Conservation (phyloP, 2,329 filamentous ascomycete genomes). For the Aspergillus sergii region DNA sequence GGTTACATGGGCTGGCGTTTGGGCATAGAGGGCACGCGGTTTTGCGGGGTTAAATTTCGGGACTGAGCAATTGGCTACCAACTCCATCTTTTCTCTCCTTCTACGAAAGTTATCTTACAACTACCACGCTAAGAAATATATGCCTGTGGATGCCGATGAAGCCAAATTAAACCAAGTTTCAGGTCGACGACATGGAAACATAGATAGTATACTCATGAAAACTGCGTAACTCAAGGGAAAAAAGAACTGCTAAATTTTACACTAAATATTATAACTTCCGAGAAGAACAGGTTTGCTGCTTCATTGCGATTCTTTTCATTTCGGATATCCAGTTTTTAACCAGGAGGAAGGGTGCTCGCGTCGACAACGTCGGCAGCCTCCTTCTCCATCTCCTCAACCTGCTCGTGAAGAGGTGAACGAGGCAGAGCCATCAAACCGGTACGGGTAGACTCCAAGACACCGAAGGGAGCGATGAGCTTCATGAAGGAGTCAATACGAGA, state of each 20-base stretch:
- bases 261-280: background rate
- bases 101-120: background rate
- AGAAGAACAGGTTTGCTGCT: constrained; percentile 23
- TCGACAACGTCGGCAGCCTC: constrained; percentile 95
- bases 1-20: background rate
- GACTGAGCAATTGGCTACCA: background rate
- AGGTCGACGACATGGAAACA: background rate
- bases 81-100: background rate
- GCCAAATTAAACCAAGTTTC: background rate
- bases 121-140: background rate
- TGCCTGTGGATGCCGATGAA: background rate
- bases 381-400: constrained; percentile 73
- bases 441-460: constrained; percentile 91
- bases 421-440: constrained; percentile 97
- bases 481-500: constrained; percentile 95
- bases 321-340: constrained; percentile 55
- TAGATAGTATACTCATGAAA: background rate
- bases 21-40: background rate
- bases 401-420: constrained; percentile 80
- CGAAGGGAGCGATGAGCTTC: constrained; percentile 91
- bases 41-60: background rate
- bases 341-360: constrained; percentile 88
- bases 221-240: background rate
- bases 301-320: constrained; percentile 16
- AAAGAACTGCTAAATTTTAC: constrained; percentile 5